phyloP scores from a whole-genome alignment of 257 asterid genomes.

The Euphrasia confusa region DNA sequence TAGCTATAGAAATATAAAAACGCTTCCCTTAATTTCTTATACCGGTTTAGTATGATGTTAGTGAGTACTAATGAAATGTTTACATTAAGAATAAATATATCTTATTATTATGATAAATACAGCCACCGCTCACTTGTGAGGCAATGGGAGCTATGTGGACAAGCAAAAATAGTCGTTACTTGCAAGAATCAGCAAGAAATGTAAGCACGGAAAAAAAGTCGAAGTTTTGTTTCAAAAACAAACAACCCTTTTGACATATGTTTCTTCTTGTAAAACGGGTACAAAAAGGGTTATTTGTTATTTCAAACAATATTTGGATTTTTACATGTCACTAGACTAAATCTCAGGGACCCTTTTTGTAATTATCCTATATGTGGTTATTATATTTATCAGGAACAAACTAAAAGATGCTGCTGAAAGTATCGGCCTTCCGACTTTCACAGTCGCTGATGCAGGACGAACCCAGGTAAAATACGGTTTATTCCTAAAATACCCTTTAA shows the following conservation, averaged over 20 bases:
- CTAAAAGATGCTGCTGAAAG: constrained; percentile 81
- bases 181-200: constrained; percentile 99
- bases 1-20: too few species aligned
- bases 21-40: too few species aligned
- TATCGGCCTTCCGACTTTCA: constrained; percentile 86
- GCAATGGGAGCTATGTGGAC: constrained; percentile 88
- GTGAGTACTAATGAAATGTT: not conserved
- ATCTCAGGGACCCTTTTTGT: not conserved
- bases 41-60: not conserved
- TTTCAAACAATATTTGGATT: not conserved
- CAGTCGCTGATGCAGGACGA: constrained; percentile 97
- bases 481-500: not conserved
- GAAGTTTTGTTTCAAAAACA: not conserved
- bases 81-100: not conserved
- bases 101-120: constrained; percentile 27
- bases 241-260: not conserved
- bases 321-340: not conserved
- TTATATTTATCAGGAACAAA: constrained; percentile 60
- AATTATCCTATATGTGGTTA: not conserved
- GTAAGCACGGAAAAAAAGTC: constrained; percentile 43
- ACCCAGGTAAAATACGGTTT: constrained; percentile 62
- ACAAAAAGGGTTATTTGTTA: not conserved
- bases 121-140: constrained; percentile 76
- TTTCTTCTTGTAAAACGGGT: not conserved
- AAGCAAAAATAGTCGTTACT: constrained; percentile 88